Evolutionary conservation across 2,329 filamentous ascomycete species (phyloP).

Genomic region (Herpotrichia juniperi): DNA sequence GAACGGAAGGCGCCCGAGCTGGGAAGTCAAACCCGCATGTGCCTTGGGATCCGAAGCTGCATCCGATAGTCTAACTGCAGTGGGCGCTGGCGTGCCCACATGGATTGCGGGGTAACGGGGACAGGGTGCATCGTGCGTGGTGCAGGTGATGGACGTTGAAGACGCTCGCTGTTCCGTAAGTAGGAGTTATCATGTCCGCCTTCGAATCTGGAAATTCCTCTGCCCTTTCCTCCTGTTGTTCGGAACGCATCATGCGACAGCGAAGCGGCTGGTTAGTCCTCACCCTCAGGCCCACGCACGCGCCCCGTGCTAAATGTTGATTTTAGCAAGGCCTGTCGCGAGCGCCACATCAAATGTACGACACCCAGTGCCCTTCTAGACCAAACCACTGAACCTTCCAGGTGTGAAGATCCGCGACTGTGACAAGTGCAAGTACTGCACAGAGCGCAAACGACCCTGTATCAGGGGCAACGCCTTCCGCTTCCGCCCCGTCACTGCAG

Average conservation of each 20-base stretch:
- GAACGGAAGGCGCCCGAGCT: background rate
- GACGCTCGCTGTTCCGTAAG: background rate
- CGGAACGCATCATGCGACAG: constrained; percentile 26
- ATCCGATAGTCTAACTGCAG: background rate
- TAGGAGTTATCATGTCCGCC: constrained; percentile 18
- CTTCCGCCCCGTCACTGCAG: constrained; percentile 35
- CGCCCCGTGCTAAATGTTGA: constrained; percentile 17
- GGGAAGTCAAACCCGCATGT: background rate
- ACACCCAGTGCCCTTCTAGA: background rate
- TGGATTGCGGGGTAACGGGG: background rate
- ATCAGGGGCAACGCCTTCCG: constrained; percentile 37
- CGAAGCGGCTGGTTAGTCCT: constrained; percentile 34
- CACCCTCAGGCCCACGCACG: constrained; percentile 3
- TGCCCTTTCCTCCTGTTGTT: background rate
- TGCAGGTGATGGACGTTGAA: background rate
- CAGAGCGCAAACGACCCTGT: constrained; percentile 32
- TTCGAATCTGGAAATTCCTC: constrained; percentile 19
- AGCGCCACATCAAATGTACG: constrained; percentile 40
- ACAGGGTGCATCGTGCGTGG: background rate
- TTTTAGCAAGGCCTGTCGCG: constrained; percentile 35
- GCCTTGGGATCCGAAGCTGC: background rate
- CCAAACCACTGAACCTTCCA: constrained; percentile 5
- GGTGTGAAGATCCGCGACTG: constrained; percentile 35
- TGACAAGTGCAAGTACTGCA: constrained; percentile 38
- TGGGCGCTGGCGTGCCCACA: background rate